Evolutionary conservation across 2,329 filamentous ascomycete genomes (phyloP).

Genomic region (Clathrospora elynae): DNA sequence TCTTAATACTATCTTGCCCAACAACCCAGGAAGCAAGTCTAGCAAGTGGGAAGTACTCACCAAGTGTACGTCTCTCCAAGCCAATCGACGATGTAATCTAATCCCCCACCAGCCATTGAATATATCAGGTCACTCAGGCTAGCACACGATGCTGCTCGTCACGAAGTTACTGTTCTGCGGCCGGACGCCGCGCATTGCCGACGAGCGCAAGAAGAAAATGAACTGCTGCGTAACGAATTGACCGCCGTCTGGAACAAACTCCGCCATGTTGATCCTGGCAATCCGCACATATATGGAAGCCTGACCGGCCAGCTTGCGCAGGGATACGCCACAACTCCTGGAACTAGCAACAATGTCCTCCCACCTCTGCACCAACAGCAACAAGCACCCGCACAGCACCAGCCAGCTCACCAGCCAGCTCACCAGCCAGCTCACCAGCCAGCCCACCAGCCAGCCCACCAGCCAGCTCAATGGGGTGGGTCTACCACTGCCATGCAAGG

Average conservation of each 20-base stretch:
- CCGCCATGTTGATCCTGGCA: slow-evolving; percentile 53
- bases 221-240: slow-evolving; percentile 54
- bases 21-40: slow-evolving; percentile 80
- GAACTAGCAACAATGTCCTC: slow-evolving; percentile 37
- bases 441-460: slow-evolving; percentile 37
- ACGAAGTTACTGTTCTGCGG: slow-evolving; percentile 51
- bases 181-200: slow-evolving; percentile 52
- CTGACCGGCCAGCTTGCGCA: slow-evolving; percentile 53
- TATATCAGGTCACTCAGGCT: slow-evolving; percentile 52
- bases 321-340: slow-evolving; percentile 41
- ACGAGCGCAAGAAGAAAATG: slow-evolving; percentile 54
- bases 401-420: slow-evolving; percentile 28
- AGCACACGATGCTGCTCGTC: slow-evolving; percentile 47
- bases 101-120: slow-evolving; percentile 52
- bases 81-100: slow-evolving; percentile 9
- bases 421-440: slow-evolving; percentile 13
- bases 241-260: slow-evolving; percentile 54
- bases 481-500: slow-evolving; percentile 52
- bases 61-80: slow-evolving; percentile 66
- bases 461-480: slow-evolving; percentile 39
- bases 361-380: slow-evolving; percentile 49
- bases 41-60: slow-evolving; percentile 90
- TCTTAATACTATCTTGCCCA: slow-evolving; percentile 75
- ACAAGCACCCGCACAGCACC: slow-evolving; percentile 33
- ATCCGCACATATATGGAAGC: slow-evolving; percentile 55